Conservation (phyloP, 495 filamentous ascomycete genomes). For the Lophiostoma macrostomum region DNA sequence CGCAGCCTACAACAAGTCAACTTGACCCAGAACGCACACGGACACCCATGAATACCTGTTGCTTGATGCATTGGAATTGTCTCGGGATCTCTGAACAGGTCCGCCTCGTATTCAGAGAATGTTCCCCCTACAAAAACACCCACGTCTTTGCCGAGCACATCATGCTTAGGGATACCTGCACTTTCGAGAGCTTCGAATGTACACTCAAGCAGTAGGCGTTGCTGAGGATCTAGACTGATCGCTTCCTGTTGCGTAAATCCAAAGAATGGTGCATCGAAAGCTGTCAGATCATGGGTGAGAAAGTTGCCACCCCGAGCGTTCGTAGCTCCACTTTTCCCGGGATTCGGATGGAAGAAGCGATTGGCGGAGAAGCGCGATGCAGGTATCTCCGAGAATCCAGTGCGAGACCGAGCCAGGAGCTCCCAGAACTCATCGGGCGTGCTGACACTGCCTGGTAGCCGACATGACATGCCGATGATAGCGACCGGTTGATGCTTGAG, state of each 20-base stretch:
- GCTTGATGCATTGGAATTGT: constrained; percentile 4
- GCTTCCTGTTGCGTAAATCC: constrained; percentile 7
- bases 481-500: constrained; percentile 52
- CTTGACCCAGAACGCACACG: background rate
- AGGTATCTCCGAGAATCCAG: constrained; percentile 7
- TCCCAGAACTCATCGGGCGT: constrained; percentile 58
- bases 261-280: constrained; percentile 22
- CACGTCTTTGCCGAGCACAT: constrained; percentile 1
- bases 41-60: background rate
- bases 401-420: constrained; percentile 40
- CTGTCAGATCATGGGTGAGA: constrained; percentile 1
- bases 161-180: constrained; percentile 12
- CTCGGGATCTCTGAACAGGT: constrained; percentile 10
- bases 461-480: constrained; percentile 61
- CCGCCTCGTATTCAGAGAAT: constrained; percentile 10
- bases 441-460: constrained; percentile 56
- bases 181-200: constrained; percentile 16
- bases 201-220: constrained; percentile 13
- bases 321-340: constrained; percentile 5
- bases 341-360: constrained; percentile 15
- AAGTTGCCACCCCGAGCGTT: constrained; percentile 8
- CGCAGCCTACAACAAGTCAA: background rate
- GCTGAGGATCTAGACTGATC: constrained; percentile 9
- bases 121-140: constrained; percentile 13
- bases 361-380: constrained; percentile 1